Evolutionary conservation across 78 protist species (phyloP).

Genomic region (Guillardia theta): DNA sequence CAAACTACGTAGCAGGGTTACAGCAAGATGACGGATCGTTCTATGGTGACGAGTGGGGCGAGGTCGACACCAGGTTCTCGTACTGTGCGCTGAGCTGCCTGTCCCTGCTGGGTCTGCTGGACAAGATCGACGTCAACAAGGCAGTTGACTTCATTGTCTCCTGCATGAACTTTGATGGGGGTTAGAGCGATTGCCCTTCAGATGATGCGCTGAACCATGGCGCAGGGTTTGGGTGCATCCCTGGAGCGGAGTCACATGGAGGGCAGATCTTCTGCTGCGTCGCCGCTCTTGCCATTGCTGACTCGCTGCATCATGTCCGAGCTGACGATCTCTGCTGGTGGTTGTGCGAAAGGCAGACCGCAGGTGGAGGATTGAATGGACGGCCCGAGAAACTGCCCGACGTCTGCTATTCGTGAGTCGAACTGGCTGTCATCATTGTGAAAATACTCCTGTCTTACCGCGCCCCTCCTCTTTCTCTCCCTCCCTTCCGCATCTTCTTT

Average conservation of each 20-base stretch:
- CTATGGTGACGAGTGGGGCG: slow-evolving; percentile 97
- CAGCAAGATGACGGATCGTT: slow-evolving; percentile 96
- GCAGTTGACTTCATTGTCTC: slow-evolving; percentile 74
- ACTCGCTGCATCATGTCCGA: slow-evolving; percentile 67
- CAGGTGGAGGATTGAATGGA: slow-evolving; percentile 98
- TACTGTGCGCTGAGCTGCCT: slow-evolving; percentile 83
- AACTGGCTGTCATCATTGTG: background rate
- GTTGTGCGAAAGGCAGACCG: slow-evolving; percentile 96
- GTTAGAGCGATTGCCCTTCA: slow-evolving; percentile 76
- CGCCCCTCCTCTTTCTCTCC: background rate
- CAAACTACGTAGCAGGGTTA: slow-evolving; percentile 60
- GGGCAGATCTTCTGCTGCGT: slow-evolving; percentile 97
- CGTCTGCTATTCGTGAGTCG: slow-evolving; percentile 90
- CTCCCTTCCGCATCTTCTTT: background rate
- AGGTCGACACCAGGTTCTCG: slow-evolving; percentile 84
- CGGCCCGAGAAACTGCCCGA: slow-evolving; percentile 98
- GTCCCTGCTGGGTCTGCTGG: slow-evolving; percentile 75
- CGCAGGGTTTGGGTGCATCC: slow-evolving; percentile 53
- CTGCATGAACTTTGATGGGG: slow-evolving; percentile 96
- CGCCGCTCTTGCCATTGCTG: slow-evolving; percentile 90
- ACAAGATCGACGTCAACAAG: slow-evolving; percentile 56
- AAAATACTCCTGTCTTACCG: background rate
- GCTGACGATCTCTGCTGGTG: slow-evolving; percentile 93
- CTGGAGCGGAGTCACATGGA: slow-evolving; percentile 98
- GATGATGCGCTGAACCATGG: background rate